Percentiles rank a stretch among this genome's conserved stretches.
Evolutionary conservation across 208 protist genomes (phyloP).

Genomic region (Zelonia costaricensis): DNA sequence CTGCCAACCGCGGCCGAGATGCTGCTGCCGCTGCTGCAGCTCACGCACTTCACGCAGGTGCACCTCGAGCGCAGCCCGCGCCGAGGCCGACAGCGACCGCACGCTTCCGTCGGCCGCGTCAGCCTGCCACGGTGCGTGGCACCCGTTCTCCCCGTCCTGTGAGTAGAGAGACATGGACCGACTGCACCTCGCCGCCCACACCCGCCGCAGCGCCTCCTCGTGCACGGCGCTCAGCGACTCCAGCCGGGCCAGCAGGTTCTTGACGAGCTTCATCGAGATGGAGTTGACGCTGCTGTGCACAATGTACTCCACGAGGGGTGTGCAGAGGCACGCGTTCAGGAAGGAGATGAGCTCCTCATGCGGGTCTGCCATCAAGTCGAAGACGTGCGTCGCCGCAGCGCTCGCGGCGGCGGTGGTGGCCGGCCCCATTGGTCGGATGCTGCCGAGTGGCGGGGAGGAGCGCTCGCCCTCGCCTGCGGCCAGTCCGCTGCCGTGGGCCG

Average conservation of each 20-base stretch:
- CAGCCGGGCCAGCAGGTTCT: slow-evolving; percentile 49
- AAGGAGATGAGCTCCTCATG: slow-evolving; percentile 39
- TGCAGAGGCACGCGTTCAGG: slow-evolving; percentile 54
- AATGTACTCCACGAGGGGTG: slow-evolving; percentile 60
- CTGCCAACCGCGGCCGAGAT: not conserved
- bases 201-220: slow-evolving; percentile 35
- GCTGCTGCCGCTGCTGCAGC: slow-evolving; percentile 6
- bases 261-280: slow-evolving; percentile 50
- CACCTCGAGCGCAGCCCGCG: slow-evolving; percentile 15
- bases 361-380: slow-evolving; percentile 41
- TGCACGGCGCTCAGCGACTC: slow-evolving; percentile 46
- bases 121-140: not conserved
- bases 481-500: not conserved
- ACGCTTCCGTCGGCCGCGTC: not conserved
- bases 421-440: not conserved
- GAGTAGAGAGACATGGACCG: not conserved
- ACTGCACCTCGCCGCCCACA: not conserved
- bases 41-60: slow-evolving; percentile 26
- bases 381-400: not conserved
- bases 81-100: slow-evolving; percentile 3
- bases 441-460: not conserved
- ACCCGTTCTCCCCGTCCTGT: not conserved
- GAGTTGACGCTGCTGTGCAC: slow-evolving; percentile 39
- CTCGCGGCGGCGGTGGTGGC: not conserved
- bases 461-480: not conserved